A percentile compares a stretch with the other conserved stretches of the same genome.
Evolutionary conservation across 1,284 basidiomycete species (phyloP).

Genomic region (Moesziomyces parantarcticus): DNA sequence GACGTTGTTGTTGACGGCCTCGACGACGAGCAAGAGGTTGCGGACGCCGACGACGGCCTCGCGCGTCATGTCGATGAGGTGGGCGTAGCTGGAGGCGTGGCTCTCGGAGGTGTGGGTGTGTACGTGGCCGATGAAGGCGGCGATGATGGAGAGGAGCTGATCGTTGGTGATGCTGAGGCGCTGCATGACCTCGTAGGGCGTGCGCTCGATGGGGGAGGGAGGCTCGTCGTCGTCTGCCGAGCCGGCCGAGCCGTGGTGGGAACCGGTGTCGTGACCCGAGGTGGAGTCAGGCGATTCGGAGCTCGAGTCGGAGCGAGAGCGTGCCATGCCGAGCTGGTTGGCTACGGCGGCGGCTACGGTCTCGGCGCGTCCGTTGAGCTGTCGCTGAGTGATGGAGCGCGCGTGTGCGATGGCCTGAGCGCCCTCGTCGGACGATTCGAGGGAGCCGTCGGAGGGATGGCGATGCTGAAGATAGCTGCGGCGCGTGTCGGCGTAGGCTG

Average conservation of each 20-base stretch:
- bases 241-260: constrained; percentile 72
- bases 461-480: constrained; percentile 28
- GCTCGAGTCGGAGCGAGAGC: constrained; percentile 41
- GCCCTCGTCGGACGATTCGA: constrained; percentile 33
- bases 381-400: constrained; percentile 34
- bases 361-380: constrained; percentile 30
- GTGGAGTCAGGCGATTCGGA: constrained; percentile 50
- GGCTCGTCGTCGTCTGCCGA: constrained; percentile 74
- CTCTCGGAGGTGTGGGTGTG: constrained; percentile 89
- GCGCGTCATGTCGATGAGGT: constrained; percentile 90
- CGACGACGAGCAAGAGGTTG: constrained; percentile 89
- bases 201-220: constrained; percentile 76
- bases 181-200: constrained; percentile 72
- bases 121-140: constrained; percentile 95
- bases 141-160: constrained; percentile 85
- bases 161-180: constrained; percentile 73
- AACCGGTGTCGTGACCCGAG: constrained; percentile 69
- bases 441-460: constrained; percentile 43
- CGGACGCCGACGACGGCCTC: constrained; percentile 93
- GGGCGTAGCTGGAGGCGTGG: constrained; percentile 85
- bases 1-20: constrained; percentile 71
- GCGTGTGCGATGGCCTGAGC: constrained; percentile 36
- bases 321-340: constrained; percentile 30
- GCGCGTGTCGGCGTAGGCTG: constrained; percentile 30
- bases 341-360: constrained; percentile 26